These are phyloP conservation scores for Knufia petricola DNA, from an alignment of 2,329 filamentous ascomycete species.

Conservation along the genomic window DNA sequence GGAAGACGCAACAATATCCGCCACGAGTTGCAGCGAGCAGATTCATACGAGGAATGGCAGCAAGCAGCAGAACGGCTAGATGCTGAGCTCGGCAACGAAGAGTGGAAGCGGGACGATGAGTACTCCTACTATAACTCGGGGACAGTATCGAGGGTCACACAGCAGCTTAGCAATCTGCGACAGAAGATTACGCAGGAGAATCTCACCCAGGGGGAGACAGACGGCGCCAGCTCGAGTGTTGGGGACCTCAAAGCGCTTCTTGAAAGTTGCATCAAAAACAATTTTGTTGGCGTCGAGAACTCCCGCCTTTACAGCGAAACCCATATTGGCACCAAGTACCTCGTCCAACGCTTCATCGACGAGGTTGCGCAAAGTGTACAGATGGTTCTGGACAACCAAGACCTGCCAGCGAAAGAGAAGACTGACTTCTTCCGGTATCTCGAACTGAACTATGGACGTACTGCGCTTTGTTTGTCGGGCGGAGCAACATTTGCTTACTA, in stretches of 20 bases:
- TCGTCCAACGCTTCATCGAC: constrained; percentile 83
- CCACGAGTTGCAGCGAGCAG: constrained; percentile 59
- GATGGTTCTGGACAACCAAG: constrained; percentile 58
- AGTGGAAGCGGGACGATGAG: constrained; percentile 43
- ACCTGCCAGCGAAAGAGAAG: constrained; percentile 64
- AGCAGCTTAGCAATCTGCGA: constrained; percentile 52
- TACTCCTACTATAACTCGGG: constrained; percentile 78
- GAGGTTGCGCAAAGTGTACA: constrained; percentile 52
- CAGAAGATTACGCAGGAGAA: constrained; percentile 34
- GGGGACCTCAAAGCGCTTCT: constrained; percentile 69
- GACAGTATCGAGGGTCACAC: constrained; percentile 67
- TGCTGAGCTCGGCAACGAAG: constrained; percentile 61
- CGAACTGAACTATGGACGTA: constrained; percentile 82
- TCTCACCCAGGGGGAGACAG: constrained; percentile 21
- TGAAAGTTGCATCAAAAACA: constrained; percentile 92
- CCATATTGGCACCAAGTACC: constrained; percentile 92
- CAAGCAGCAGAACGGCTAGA: constrained; percentile 70
- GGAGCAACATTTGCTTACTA: constrained; percentile 95
- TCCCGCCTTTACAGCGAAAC: constrained; percentile 92
- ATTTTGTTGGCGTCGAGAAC: constrained; percentile 93
- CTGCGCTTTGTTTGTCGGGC: constrained; percentile 84
- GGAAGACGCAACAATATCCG: constrained; percentile 65
- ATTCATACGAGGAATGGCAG: constrained; percentile 76
- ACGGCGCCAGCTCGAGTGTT: constrained; percentile 36
- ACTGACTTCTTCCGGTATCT: constrained; percentile 75